Evolutionary conservation across 805 yeast genomes (phyloP), one percentile per base, ranked within the genome.

Genomic region (Yamadazyma takamatsuzukensis): DNA sequence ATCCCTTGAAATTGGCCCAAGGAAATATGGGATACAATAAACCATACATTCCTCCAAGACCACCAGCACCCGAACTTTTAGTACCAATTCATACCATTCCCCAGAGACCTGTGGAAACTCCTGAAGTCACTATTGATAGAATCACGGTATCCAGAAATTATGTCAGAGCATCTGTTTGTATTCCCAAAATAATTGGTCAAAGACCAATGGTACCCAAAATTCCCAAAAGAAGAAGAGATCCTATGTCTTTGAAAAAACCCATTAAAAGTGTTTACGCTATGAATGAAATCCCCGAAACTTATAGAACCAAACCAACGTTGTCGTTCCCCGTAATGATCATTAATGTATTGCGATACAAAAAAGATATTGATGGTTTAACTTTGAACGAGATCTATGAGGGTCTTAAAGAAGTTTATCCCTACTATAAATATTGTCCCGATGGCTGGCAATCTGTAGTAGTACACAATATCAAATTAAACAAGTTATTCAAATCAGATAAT

Each of bases 381-480:
- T 37, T 64, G 21, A 46, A 44, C 33, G 97, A 89, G 42, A 86
- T 93, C 28, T 83, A 87, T 57, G 83, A 82, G 33, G 85, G 87
- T 1, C 88, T 93, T 30, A 83, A 84, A 56, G 94, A 85, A 27
- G 57, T 84, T 9, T 90, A 83, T 58, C 97, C 97, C 2, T 93
- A 85, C 62, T 93, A 86, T 61, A 75, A 80, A 48, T 90, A 86
- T 59, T 89, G 97, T 49, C 90, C 95, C 0, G 95, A 88, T 56
- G 97, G 97, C 3, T 93, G 98, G 98, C 98, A 93, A 61, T 82
- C 85, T 51, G 78, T 94, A 0, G 95, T 93, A 13, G 74, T 94
- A 32, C 98, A 93, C 60, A 89, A 88, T 48, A 67, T 93, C 24
- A 82, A 90, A 15, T 68, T 87, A 44, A 88, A 88, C 59, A 87